Conservation (phyloP, 805 yeast genomes). For the Candida xiaguanensis region DNA sequence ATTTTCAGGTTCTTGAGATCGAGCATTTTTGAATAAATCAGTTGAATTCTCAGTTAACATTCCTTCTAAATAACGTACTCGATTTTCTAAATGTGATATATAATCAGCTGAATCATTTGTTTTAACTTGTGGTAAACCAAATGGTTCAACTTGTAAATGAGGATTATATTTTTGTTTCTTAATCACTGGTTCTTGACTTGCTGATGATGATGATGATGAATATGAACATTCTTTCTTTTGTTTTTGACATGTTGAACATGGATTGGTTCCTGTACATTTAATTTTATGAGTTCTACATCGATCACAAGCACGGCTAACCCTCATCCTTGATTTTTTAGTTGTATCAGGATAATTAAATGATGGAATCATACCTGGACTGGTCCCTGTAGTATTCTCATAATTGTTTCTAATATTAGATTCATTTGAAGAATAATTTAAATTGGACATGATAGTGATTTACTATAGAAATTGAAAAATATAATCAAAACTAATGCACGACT, state of each 20-base stretch:
- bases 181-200: background rate
- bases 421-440: slow-evolving; percentile 2
- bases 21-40: slow-evolving; percentile 10
- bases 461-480: background rate
- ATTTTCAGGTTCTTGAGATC: slow-evolving; percentile 18
- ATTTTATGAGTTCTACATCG: slow-evolving; percentile 53
- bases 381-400: background rate
- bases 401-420: slow-evolving; percentile 6
- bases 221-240: slow-evolving; percentile 34
- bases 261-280: slow-evolving; percentile 52
- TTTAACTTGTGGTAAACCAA: slow-evolving; percentile 19
- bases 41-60: slow-evolving; percentile 18
- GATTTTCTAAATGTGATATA: slow-evolving; percentile 34
- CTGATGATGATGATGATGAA: too few species aligned
- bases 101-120: slow-evolving; percentile 16
- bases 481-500: too few species aligned
- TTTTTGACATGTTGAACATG: slow-evolving; percentile 46
- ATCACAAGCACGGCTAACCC: slow-evolving; percentile 54
- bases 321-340: slow-evolving; percentile 19
- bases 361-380: background rate
- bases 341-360: background rate
- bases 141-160: slow-evolving; percentile 11
- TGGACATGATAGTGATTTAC: too few species aligned
- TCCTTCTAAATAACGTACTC: slow-evolving; percentile 37
- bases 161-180: slow-evolving; percentile 13